These are phyloP conservation scores for Xanthoconium stramineum DNA, from an alignment of 768 basidiomycete genomes.

Conservation along the genomic window DNA sequence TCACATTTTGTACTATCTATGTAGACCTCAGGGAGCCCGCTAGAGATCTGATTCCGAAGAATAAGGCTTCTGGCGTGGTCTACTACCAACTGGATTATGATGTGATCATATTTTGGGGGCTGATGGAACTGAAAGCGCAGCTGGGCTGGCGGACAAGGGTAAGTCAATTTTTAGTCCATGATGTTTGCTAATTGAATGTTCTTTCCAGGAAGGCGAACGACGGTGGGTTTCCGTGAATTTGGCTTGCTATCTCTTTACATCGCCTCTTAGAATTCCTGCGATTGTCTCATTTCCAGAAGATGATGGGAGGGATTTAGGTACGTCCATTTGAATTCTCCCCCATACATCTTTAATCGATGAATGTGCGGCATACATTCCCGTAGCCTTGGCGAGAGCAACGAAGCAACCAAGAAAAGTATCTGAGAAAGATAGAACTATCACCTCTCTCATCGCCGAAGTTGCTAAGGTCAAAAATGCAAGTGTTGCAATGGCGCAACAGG, in stretches of 20 bases:
- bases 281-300: no score
- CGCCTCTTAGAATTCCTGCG: no score
- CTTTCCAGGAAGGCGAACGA: neutral
- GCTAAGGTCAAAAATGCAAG: no score
- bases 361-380: no score
- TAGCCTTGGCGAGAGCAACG: no score
- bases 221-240: constrained; percentile 1
- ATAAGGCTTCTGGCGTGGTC: neutral
- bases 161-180: neutral
- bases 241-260: neutral
- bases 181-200: neutral
- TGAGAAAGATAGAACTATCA: no score
- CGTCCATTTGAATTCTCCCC: neutral
- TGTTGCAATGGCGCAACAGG: no score
- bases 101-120: constrained; percentile 6
- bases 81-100: neutral
- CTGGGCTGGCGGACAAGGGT: constrained; percentile 10
- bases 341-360: no score
- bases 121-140: constrained; percentile 6
- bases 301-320: neutral
- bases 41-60: neutral
- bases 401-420: no score
- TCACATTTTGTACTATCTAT: constrained; percentile 1
- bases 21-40: neutral
- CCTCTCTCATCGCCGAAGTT: no score